Percentiles rank a stretch among this genome's conserved stretches.
phyloP scores from a whole-genome alignment of 768 basidiomycete genomes.

The Cyathus striatus region DNA sequence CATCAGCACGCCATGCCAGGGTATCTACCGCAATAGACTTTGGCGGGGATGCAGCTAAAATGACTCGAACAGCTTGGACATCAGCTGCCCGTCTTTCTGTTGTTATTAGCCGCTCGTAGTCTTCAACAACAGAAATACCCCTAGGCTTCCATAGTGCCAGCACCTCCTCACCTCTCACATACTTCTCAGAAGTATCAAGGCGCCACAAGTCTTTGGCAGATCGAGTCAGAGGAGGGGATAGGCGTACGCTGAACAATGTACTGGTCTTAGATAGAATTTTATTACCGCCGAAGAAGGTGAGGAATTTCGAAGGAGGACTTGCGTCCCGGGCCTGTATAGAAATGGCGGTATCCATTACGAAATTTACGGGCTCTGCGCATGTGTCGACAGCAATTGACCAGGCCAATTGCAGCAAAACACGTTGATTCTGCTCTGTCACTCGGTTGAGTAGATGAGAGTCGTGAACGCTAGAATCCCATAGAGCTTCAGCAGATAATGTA shows the following conservation, averaged over 20 bases:
- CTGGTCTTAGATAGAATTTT: conserved; percentile 77
- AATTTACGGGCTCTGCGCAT: conserved; percentile 82
- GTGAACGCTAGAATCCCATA: conserved; percentile 95
- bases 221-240: conserved; percentile 81
- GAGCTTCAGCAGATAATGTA: conserved; percentile 56
- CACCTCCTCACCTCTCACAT: conserved; percentile 87
- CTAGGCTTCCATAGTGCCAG: conserved; percentile 83
- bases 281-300: conserved; percentile 71
- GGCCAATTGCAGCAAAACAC: conserved; percentile 71
- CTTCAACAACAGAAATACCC: conserved; percentile 85
- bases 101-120: conserved; percentile 67
- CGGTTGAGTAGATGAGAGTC: conserved; percentile 82
- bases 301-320: conserved; percentile 71
- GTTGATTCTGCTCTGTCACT: conserved; percentile 73
- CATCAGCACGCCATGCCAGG: conserved; percentile 62
- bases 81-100: conserved; percentile 79
- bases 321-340: conserved; percentile 83
- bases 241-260: conserved; percentile 75
- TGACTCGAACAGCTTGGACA: conserved; percentile 82
- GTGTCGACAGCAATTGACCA: conserved; percentile 82
- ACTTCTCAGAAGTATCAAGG: conserved; percentile 91
- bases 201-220: conserved; percentile 91
- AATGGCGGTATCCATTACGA: conserved; percentile 83
- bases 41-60: conserved; percentile 55
- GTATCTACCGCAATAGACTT: conserved; percentile 46